Evolutionary conservation across 1,284 basidiomycete genomes (phyloP), one percentile per base, ranked within the genome.

Genomic region (Pyrrhoderma lamaoense): DNA sequence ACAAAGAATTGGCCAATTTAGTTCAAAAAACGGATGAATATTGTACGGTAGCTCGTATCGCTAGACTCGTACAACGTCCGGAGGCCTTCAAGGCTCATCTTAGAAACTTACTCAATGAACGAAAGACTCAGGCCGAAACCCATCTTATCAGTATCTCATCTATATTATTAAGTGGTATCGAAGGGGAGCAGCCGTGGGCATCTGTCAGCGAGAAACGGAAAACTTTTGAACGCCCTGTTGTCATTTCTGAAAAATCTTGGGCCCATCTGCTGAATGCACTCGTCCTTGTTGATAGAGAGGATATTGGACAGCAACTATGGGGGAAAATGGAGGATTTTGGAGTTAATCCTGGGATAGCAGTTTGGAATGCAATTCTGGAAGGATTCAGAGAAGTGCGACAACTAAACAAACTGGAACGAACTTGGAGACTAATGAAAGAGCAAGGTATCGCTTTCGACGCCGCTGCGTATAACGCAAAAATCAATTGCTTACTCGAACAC

Each of bases 341-440:
- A 1, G 62, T 82, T 18, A 65, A 56, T 35, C 78, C 78, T 14
- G 71, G 72, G 1, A 63, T 75, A 8, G 66, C 69, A 19, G 70
- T 77, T 53, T 88, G 82, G 83, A 85, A 78, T 21, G 73, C 78
- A 14, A 70, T 86, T 39, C 67, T 89, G 42, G 76, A 81, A 51
- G 76, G 79, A 4, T 80, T 80, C 57, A 77, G 70, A 25, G 65
- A 72, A 46, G 64, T 70, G 18, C 69, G 73, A 18, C 69, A 74
- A 45, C 62, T 70, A 11, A 65, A 72, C 8, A 70, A 77, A 44
- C 77, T 78, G 1, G 59, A 77, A 37, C 64, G 62, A 14, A 70
- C 76, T 2, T 89, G 85, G 85, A 63, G 73, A 16, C 60, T 72
- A 52, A 87, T 90, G 83, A 55, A 65, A 34, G 60, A 69, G 8